Base-by-base conservation (phyloP, 2,329 filamentous ascomycete species). In the Aspergillus glaucus region DNA sequence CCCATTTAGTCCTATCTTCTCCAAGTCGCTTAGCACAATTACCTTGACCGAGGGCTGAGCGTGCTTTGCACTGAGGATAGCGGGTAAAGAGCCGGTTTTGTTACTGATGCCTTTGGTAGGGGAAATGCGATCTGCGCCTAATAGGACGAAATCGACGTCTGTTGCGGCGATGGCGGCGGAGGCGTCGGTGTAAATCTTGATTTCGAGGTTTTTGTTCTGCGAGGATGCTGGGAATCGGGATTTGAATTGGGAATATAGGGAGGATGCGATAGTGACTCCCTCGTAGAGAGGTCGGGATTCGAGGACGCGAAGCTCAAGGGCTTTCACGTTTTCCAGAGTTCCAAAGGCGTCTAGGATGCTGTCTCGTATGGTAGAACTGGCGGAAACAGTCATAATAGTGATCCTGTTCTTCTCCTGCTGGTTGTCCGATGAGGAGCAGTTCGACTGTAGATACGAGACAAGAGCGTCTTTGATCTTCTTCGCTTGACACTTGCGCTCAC, bases 271-370 rank as follows among this genome's bases (percentile, higher is more conserved):
- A 7, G 72, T 75, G 4, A 79, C 79, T 6, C 84, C 85, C 65
- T 88, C 84, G 54, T 77, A 86, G 0, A 82, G 71, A 0, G 85
- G 85, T 0, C 84, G 73, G 2, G 84, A 87, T 62, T 87, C 84
- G 3, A 88, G 72, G 26, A 88, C 70, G 4, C 75, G 76, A 15
- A 87, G 63, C 44, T 83, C 75, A 7, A 86, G 59, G 0, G 40
- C 52, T 52, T 57, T 26, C 6, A 74, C 60, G 1, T 57, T 14
- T 6, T 30, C 62, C 2, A 69, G 60, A 1, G 56, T 54, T 0
- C 59, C 54, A 9, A 76, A 64, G 2, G 72, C 65, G 24, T 74
- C 66, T 1, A 73, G 55, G 9, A 86, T 69, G 44, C 72, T 74
- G 14, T 70, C 62, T 17, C 64, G 68, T 50, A 86, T 79, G 0